Conservation (phyloP, 1,284 basidiomycete species). For the Marasmius tenuissimus region DNA sequence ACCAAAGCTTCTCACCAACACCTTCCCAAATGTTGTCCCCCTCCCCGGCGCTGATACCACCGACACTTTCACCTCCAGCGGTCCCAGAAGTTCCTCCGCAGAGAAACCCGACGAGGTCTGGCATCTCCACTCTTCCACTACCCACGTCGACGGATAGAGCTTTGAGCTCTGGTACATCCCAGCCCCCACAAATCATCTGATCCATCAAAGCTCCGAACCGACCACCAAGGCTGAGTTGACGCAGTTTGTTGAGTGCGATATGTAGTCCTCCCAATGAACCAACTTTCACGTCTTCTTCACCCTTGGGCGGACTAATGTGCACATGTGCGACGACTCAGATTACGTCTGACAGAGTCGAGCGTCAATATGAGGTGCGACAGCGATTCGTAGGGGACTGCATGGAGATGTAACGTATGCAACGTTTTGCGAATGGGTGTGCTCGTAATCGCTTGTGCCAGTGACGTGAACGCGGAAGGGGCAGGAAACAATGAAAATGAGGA, state of each 20-base stretch:
- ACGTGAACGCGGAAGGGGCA: neutral
- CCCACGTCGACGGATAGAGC: constrained; percentile 56
- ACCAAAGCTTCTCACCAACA: constrained; percentile 48
- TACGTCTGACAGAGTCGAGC: neutral
- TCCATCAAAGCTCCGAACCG: constrained; percentile 64
- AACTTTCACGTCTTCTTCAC: neutral
- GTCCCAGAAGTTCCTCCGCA: constrained; percentile 5
- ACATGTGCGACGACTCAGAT: neutral
- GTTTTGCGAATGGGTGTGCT: neutral
- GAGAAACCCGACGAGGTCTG: constrained; percentile 61
- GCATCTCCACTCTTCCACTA: constrained; percentile 38
- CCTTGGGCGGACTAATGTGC: neutral
- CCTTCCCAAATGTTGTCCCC: neutral
- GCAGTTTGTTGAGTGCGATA: constrained; percentile 31
- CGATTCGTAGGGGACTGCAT: neutral
- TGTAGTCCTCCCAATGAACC: neutral
- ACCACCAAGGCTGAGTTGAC: constrained; percentile 62
- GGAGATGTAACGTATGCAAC: neutral
- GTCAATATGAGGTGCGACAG: constrained; percentile 1
- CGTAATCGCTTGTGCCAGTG: neutral
- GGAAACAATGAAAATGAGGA: neutral
- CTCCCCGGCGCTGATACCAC: neutral
- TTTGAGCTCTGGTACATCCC: constrained; percentile 60
- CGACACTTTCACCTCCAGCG: neutral
- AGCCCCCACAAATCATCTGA: constrained; percentile 49